Conservation (phyloP, 257 asterid species). For the Phtheirospermum japonicum region DNA sequence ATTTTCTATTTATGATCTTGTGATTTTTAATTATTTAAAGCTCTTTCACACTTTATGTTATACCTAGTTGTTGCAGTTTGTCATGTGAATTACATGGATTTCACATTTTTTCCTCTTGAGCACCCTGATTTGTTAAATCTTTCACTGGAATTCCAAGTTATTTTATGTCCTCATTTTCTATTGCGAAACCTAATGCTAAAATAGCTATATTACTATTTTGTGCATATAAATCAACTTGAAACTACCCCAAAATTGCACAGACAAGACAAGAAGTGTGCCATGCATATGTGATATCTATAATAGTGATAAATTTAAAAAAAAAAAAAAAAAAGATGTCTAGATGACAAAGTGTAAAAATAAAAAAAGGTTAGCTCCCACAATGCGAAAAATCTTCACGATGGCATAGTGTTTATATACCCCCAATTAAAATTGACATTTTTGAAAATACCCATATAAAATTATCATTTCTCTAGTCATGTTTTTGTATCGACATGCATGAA, state of each 20-base stretch:
- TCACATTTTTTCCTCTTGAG: too few relatives aligned
- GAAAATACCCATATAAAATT: too few relatives aligned
- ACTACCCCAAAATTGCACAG: neutral
- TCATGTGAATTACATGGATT: too few relatives aligned
- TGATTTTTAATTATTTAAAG: constrained; percentile 2
- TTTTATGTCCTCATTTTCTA: neutral
- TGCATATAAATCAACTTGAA: neutral
- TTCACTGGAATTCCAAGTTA: neutral
- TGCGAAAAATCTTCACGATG: too few relatives aligned
- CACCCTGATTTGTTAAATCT: neutral
- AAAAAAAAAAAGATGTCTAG: too few relatives aligned
- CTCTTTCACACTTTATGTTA: neutral
- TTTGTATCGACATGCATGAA: too few relatives aligned
- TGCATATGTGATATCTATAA: neutral
- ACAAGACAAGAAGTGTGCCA: neutral
- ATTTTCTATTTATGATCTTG: constrained; percentile 12
- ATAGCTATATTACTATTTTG: neutral
- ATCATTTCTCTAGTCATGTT: neutral
- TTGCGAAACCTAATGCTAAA: neutral
- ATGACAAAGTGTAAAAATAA: too few relatives aligned
- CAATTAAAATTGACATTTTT: too few relatives aligned
- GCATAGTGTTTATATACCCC: too few relatives aligned
- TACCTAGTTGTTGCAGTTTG: too few relatives aligned
- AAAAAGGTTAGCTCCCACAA: too few relatives aligned
- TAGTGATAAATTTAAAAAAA: too few relatives aligned